Evolutionary conservation across 176 grass and related monocot genomes (phyloP).

Genomic region (Bothriochloa decipiens): DNA sequence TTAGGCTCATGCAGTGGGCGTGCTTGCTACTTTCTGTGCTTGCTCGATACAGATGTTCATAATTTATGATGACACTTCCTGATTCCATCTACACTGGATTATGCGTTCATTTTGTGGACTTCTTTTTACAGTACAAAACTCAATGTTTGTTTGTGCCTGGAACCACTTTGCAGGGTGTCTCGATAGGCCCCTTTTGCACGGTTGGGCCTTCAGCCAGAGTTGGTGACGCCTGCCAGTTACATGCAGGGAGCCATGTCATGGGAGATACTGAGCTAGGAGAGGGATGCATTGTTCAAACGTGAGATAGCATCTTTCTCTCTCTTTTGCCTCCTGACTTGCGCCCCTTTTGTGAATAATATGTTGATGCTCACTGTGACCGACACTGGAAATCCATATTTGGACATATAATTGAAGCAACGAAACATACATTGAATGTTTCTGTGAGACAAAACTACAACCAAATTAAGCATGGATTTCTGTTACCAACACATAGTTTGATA

Average conservation of each 20-base stretch:
- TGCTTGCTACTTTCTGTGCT: slow-evolving; percentile 25
- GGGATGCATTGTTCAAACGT: slow-evolving; percentile 70
- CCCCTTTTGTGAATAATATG: not conserved
- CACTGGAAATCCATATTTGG: not conserved
- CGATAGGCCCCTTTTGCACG: slow-evolving; percentile 80
- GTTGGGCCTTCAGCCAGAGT: slow-evolving; percentile 66
- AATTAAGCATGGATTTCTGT: slow-evolving; percentile 9
- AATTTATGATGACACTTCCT: not conserved
- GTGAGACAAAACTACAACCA: not conserved
- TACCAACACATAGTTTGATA: slow-evolving; percentile 10
- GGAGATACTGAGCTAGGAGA: slow-evolving; percentile 76
- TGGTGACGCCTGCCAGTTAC: slow-evolving; percentile 75
- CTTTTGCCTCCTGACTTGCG: not conserved
- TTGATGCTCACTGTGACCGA: not conserved
- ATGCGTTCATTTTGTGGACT: not conserved
- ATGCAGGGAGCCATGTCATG: slow-evolving; percentile 67
- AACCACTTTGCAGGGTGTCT: slow-evolving; percentile 54
- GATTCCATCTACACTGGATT: not conserved
- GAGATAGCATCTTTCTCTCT: slow-evolving; percentile 18
- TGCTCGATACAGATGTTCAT: not conserved
- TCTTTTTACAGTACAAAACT: not conserved
- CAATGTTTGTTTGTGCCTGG: slow-evolving; percentile 22
- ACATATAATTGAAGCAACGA: not conserved
- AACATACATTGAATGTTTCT: not conserved
- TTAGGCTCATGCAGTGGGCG: not conserved